Conservation (phyloP, 139 green algal species). For the Diplosphaera chodatii region DNA sequence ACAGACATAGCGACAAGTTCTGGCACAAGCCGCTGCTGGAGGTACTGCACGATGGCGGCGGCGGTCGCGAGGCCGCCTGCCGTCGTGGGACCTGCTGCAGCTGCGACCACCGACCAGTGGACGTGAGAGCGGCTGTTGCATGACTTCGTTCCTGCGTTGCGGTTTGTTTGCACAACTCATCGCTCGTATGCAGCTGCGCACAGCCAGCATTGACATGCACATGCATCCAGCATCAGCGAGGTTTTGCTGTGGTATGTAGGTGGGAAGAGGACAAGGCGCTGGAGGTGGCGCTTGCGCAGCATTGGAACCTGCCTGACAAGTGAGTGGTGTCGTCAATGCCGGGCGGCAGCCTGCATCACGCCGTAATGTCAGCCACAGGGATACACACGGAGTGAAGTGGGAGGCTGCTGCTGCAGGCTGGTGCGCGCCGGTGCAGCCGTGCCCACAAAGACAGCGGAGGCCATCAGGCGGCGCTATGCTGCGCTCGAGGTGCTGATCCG, state of each 20-base stretch:
- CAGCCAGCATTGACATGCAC: too few relatives aligned
- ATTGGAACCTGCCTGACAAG: constrained; percentile 33
- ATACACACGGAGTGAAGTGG: not conserved
- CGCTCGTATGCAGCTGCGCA: too few relatives aligned
- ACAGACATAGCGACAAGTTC: too few relatives aligned
- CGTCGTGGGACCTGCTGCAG: not conserved
- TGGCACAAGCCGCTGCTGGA: too few relatives aligned
- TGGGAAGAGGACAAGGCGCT: constrained; percentile 43
- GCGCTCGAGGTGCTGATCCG: constrained; percentile 31
- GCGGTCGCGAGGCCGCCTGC: not conserved
- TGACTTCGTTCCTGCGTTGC: not conserved
- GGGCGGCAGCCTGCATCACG: too few relatives aligned
- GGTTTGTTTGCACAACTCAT: not conserved
- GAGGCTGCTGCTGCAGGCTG: not conserved
- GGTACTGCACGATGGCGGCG: not conserved
- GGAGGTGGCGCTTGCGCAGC: constrained; percentile 35
- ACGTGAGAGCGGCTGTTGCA: not conserved
- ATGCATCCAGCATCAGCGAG: not conserved
- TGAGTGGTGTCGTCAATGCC: not conserved
- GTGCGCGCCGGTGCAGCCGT: constrained; percentile 4
- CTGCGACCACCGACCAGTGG: not conserved
- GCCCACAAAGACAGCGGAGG: constrained; percentile 25
- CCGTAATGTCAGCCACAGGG: too few relatives aligned
- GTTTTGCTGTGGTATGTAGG: constrained; percentile 13
- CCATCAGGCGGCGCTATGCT: constrained; percentile 29